Evolutionary conservation across 2,329 filamentous ascomycete genomes (phyloP).

Genomic region (Knufia fluminis): DNA sequence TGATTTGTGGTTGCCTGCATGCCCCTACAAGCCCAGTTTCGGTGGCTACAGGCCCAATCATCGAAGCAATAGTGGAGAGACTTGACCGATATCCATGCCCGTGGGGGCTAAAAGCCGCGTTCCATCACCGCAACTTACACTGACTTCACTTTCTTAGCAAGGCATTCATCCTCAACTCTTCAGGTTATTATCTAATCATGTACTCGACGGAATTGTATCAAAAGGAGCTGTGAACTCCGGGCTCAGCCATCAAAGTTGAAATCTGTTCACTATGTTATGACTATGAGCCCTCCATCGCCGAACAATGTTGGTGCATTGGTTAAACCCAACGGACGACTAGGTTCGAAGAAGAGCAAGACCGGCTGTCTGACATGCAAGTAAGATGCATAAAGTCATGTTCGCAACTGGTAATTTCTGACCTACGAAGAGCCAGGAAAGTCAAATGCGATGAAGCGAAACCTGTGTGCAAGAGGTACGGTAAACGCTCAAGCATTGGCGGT

Average conservation of each 20-base stretch:
- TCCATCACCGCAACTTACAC: not conserved
- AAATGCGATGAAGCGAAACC: conserved; percentile 6
- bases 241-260: not conserved
- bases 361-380: conserved; percentile 10
- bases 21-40: not conserved
- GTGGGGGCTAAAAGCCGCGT: conserved; percentile 1
- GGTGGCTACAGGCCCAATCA: not conserved
- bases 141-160: not conserved
- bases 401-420: not conserved
- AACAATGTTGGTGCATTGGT: not conserved
- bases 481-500: not conserved
- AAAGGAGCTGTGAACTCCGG: too few species aligned
- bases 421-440: conserved; percentile 5
- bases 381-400: not conserved
- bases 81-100: not conserved
- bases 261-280: not conserved
- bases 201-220: not conserved
- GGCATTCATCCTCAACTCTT: not conserved
- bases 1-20: not conserved
- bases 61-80: not conserved
- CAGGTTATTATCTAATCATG: not conserved
- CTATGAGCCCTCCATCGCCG: not conserved
- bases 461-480: not conserved
- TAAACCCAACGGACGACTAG: not conserved
- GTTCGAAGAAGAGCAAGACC: conserved; percentile 2